A percentile compares a stretch with the other conserved stretches of the same genome.
Conservation (phyloP, 1,139 yeast species). For the Pneumocystis wakefieldiae region DNA sequence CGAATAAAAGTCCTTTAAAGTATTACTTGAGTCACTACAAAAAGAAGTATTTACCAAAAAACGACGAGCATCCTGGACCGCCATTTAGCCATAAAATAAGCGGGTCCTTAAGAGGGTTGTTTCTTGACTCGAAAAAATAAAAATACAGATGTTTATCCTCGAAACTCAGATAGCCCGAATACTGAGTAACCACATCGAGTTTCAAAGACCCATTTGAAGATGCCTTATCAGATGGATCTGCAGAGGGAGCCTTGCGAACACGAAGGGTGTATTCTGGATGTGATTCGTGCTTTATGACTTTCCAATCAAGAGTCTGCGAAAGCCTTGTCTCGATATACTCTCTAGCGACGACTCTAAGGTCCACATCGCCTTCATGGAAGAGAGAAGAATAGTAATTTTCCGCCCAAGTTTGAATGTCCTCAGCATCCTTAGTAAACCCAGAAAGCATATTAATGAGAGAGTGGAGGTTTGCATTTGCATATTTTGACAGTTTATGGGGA, state of each 20-base stretch:
- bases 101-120: slow-evolving; percentile 86
- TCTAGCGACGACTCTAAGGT: neutral
- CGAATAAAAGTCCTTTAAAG: slow-evolving; percentile 51
- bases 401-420: neutral
- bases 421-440: neutral
- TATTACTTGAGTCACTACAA: neutral
- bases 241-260: neutral
- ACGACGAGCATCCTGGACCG: slow-evolving; percentile 64
- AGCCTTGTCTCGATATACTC: neutral
- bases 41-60: slow-evolving; percentile 35
- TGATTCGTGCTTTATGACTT: neutral
- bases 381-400: neutral
- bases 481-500: too few species aligned
- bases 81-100: slow-evolving; percentile 84
- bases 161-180: slow-evolving; percentile 74
- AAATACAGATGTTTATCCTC: slow-evolving; percentile 72
- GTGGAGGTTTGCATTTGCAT: too few species aligned
- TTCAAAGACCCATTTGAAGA: too few species aligned
- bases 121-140: slow-evolving; percentile 82
- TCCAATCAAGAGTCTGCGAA: neutral
- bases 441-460: too few species aligned
- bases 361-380: neutral
- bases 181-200: slow-evolving; percentile 32
- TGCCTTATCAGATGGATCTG: neutral
- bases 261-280: neutral